These are phyloP conservation scores for Akanthomyces uredinophilus DNA, from an alignment of 2,329 filamentous ascomycete genomes.

Conservation along the genomic window DNA sequence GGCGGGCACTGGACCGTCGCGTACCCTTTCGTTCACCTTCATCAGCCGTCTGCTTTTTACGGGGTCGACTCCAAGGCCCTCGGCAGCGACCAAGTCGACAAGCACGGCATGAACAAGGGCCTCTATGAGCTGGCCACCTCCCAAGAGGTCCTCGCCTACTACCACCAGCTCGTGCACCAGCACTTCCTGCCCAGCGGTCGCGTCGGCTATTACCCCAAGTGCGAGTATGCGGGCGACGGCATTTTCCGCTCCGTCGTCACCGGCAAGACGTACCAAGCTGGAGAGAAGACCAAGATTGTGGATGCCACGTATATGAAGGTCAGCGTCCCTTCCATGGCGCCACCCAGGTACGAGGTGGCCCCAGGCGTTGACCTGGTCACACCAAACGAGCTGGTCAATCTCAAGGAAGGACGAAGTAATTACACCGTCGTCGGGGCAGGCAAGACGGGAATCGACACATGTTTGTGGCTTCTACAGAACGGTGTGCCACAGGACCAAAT, in stretches of 20 bases:
- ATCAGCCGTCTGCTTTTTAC: constrained; percentile 7
- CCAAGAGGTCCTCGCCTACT: constrained; percentile 14
- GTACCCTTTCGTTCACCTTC: constrained; percentile 10
- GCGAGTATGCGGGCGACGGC: constrained; percentile 10
- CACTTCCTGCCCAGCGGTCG: constrained; percentile 4
- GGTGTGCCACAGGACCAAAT: neutral
- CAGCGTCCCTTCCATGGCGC: neutral
- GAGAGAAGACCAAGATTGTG: constrained; percentile 1
- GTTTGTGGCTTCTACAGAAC: constrained; percentile 8
- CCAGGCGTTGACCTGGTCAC: neutral
- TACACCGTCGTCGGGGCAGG: constrained; percentile 9
- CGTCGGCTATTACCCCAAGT: neutral
- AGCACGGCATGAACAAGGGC: constrained; percentile 10
- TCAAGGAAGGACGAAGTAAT: neutral
- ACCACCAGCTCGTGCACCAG: constrained; percentile 2
- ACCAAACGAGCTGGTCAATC: neutral
- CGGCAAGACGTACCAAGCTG: neutral
- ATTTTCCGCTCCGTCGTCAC: neutral
- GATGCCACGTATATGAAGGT: constrained; percentile 9
- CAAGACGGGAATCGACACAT: constrained; percentile 11
- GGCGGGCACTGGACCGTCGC: constrained; percentile 12
- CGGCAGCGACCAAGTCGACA: neutral
- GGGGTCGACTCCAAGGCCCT: constrained; percentile 9
- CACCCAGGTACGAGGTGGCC: neutral
- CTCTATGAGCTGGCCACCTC: constrained; percentile 2